A percentile compares a stretch with the other conserved stretches of the same genome.
Evolutionary conservation across 2,329 filamentous ascomycete species (phyloP).

Genomic region (Emericellopsis cladophorae): DNA sequence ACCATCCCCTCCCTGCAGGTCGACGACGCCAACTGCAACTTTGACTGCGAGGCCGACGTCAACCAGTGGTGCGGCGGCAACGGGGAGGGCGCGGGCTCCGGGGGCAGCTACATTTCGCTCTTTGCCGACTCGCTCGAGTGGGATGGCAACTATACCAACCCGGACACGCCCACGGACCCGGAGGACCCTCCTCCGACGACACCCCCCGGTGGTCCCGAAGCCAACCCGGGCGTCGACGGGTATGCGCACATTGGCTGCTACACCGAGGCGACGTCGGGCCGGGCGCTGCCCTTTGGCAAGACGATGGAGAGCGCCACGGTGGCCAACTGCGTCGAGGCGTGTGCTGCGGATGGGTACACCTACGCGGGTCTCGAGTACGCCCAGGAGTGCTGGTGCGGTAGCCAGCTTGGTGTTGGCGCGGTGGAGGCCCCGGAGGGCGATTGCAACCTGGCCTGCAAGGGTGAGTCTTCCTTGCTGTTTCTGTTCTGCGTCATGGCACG

Average conservation of each 20-base stretch:
- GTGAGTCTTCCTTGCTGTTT: slow-evolving; percentile 1
- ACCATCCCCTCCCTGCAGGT: slow-evolving; percentile 29
- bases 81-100: slow-evolving; percentile 16
- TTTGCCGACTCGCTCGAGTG: slow-evolving; percentile 24
- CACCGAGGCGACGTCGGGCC: slow-evolving; percentile 16
- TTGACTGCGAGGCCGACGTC: slow-evolving; percentile 32
- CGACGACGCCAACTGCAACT: slow-evolving; percentile 35
- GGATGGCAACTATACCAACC: slow-evolving; percentile 12
- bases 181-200: slow-evolving; percentile 5
- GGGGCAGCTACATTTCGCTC: slow-evolving; percentile 31
- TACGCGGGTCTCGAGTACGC: slow-evolving; percentile 25
- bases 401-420: slow-evolving; percentile 13
- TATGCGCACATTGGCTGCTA: slow-evolving; percentile 25
- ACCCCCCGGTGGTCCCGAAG: slow-evolving; percentile 10
- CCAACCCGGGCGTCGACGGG: slow-evolving; percentile 23
- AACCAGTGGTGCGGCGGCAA: slow-evolving; percentile 42
- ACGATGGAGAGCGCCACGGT: slow-evolving; percentile 15
- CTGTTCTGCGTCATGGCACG: background rate
- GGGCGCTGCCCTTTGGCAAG: slow-evolving; percentile 17
- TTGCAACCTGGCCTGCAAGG: slow-evolving; percentile 21
- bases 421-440: slow-evolving; percentile 14
- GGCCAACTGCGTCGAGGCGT: slow-evolving; percentile 17
- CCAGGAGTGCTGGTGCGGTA: slow-evolving; percentile 25
- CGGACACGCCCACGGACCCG: background rate
- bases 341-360: slow-evolving; percentile 11